Evolutionary conservation across 1,284 basidiomycete species (phyloP), one percentile per base, ranked within the genome.

Genomic region (Puccinia horiana): DNA sequence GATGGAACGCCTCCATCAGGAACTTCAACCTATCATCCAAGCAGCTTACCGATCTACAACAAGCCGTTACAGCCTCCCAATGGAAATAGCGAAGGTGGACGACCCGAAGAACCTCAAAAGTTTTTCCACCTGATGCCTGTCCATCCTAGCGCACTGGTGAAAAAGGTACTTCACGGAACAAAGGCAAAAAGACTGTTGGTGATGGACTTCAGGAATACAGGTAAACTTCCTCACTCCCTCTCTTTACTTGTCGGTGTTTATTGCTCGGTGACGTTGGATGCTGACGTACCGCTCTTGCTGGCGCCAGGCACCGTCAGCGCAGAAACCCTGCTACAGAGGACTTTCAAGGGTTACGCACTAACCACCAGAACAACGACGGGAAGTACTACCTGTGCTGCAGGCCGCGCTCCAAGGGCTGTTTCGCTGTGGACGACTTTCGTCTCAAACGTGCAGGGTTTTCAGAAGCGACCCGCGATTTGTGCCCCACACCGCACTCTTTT

Each of bases 171-270:
- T 61, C 6, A 26, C 32, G 11, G 32, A 4, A 26, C 58, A 61
- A 18, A 61, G 29, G 58, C 29, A 32, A 61, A 61, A 9, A 61
- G 58, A 61, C 58, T 61, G 58, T 61, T 61, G 58, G 58, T 61
- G 58, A 61, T 61, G 58, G 58, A 61, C 58, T 61, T 61, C 58
- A 61, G 58, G 29, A 61, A 61, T 61, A 61, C 58, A 61, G 58
- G 29, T 61, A 32, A 16, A 29, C 58, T 61, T 61, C 58, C 58
- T 61, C 29, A 35, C 29, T 14, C 16, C 32, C 6, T 61, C n/a
- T 29, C 56, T 58, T 58, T 6, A 26, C 58, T 61, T 29, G 11
- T n/a, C 56, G 16, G 58, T 61, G 9, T 61, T 32, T 29, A 35
- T 61, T 61, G 29, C 58, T 5, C 4, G 56, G n/a, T 58, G 12